Conservation (phyloP, 164 flowering plant genomes). For the Tetracentron sinense region DNA sequence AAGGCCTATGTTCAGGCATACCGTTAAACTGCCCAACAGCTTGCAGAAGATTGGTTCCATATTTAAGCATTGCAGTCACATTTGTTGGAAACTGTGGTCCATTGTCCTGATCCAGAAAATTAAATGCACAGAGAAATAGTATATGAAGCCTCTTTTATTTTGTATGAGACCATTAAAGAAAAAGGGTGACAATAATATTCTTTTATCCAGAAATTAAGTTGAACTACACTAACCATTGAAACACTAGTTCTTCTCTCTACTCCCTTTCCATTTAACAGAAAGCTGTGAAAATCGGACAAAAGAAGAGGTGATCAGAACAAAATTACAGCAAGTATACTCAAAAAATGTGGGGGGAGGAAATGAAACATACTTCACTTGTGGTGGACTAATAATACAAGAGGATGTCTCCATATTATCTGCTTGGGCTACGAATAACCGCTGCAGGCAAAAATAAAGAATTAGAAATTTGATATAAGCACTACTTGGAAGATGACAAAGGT, state of each 20-base stretch:
- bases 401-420: slow-evolving; percentile 69
- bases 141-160: not conserved
- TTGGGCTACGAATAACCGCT: slow-evolving; percentile 74
- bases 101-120: slow-evolving; percentile 44
- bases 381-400: slow-evolving; percentile 76
- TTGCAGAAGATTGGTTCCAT: slow-evolving; percentile 90
- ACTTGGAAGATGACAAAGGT: too few species aligned
- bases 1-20: slow-evolving; percentile 21
- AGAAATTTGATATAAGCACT: too few species aligned
- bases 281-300: too few species aligned
- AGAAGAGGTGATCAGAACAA: too few species aligned
- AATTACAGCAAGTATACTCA: too few species aligned
- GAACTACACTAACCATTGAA: slow-evolving; percentile 50
- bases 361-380: slow-evolving; percentile 61
- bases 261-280: slow-evolving; percentile 74
- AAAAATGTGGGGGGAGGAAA: slow-evolving; percentile 1
- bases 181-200: not conserved
- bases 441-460: slow-evolving; percentile 20
- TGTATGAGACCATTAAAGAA: not conserved
- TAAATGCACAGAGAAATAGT: not conserved
- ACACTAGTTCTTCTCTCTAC: slow-evolving; percentile 55
- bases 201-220: slow-evolving; percentile 1
- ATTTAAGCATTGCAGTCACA: slow-evolving; percentile 56
- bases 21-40: slow-evolving; percentile 79
- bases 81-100: slow-evolving; percentile 83